These are phyloP conservation scores for Trypanosoma melophagium DNA, from an alignment of 208 protist species.

Conservation along the genomic window DNA sequence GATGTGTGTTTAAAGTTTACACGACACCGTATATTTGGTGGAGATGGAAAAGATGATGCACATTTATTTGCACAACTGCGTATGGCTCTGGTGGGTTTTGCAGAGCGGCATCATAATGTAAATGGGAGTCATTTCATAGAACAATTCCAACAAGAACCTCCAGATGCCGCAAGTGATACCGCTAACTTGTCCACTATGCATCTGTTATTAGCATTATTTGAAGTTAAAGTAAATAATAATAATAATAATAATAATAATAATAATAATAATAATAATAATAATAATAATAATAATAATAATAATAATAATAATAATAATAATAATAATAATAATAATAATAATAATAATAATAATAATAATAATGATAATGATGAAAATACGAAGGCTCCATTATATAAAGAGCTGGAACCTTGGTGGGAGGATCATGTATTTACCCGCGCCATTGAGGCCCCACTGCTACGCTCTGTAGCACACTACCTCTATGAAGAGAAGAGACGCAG, in stretches of 20 bases:
- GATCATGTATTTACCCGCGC: constrained; percentile 53
- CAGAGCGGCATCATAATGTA: constrained; percentile 19
- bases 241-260: constrained; percentile 1
- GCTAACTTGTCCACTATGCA: constrained; percentile 26
- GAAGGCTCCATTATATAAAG: too few species aligned
- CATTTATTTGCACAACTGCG: constrained; percentile 38
- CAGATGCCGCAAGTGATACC: not conserved
- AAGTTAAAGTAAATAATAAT: not conserved
- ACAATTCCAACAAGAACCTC: constrained; percentile 6
- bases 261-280: not conserved
- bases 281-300: constrained; percentile 3
- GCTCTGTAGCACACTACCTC: constrained; percentile 73
- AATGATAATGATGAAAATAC: too few species aligned
- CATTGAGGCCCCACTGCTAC: constrained; percentile 59
- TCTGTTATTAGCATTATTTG: constrained; percentile 30
- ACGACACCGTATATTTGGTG: constrained; percentile 42
- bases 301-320: not conserved
- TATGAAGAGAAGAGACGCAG: constrained; percentile 45
- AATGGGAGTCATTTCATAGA: constrained; percentile 1
- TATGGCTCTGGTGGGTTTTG: constrained; percentile 38
- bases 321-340: constrained; percentile 1
- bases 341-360: not conserved
- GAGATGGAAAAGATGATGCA: constrained; percentile 20
- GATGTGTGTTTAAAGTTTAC: constrained; percentile 6
- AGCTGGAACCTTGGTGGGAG: constrained; percentile 44